Conservation (phyloP, 129 eudicot genomes). For the Cynara cardunculus region DNA sequence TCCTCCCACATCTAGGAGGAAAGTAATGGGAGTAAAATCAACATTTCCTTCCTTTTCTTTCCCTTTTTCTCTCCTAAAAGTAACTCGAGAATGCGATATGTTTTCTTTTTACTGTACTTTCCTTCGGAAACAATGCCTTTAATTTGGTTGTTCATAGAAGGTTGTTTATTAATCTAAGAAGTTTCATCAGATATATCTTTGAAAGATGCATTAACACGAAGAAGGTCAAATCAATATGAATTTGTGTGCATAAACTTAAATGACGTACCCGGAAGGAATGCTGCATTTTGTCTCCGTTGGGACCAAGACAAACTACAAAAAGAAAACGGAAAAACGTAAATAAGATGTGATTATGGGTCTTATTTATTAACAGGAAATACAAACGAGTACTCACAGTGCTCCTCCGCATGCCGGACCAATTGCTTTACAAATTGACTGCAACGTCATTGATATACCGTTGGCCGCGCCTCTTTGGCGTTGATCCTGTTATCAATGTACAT, state of each 20-base stretch:
- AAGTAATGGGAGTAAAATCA: background rate
- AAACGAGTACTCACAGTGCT: slow-evolving; percentile 55
- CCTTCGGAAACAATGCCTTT: no score
- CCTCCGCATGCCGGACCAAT: slow-evolving; percentile 77
- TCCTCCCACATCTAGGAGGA: background rate
- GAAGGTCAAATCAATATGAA: background rate
- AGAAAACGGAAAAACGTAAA: background rate
- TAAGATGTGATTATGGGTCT: background rate
- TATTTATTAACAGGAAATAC: background rate
- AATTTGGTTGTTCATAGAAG: no score
- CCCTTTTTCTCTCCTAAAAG: no score
- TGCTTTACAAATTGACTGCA: slow-evolving; percentile 68
- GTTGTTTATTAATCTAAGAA: no score
- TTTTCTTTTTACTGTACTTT: no score
- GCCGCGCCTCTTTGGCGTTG: slow-evolving; percentile 96
- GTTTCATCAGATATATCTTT: background rate
- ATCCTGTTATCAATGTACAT: slow-evolving; percentile 37
- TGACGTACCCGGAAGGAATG: slow-evolving; percentile 60
- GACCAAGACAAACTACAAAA: slow-evolving; percentile 70
- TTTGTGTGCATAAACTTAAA: no score
- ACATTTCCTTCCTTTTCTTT: background rate
- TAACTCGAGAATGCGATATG: no score
- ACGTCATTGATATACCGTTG: slow-evolving; percentile 71
- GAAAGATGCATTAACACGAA: background rate
- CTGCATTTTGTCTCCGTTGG: slow-evolving; percentile 54